phyloP scores from a whole-genome alignment of 352 stramenopile species.

The Aphanomyces cochlioides region DNA sequence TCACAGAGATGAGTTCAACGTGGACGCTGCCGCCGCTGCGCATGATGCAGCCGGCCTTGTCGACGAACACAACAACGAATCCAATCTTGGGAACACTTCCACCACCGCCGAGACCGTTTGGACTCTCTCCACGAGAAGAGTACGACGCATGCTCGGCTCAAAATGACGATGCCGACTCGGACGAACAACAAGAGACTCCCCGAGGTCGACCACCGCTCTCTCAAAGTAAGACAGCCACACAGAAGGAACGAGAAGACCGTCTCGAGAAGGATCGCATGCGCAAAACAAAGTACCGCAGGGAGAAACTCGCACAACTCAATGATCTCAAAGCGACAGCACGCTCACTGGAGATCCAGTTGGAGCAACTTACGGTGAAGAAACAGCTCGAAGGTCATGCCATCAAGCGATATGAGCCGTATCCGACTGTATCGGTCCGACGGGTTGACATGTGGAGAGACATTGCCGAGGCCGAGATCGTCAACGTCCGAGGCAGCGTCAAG shows the following conservation, averaged over 20 bases:
- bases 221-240: neutral
- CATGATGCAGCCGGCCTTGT: neutral
- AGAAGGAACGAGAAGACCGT: neutral
- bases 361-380: neutral
- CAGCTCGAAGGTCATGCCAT: neutral
- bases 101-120: too few species aligned
- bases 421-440: neutral
- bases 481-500: neutral
- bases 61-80: neutral
- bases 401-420: neutral
- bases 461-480: neutral
- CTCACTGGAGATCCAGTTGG: constrained; percentile 4
- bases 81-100: neutral
- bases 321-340: constrained; percentile 7
- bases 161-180: neutral
- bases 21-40: constrained; percentile 8
- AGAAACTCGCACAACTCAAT: constrained; percentile 23
- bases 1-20: neutral
- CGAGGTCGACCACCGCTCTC: neutral
- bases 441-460: neutral
- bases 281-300: constrained; percentile 25
- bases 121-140: too few species aligned
- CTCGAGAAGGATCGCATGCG: constrained; percentile 17
- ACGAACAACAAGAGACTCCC: neutral
- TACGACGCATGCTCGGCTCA: too few species aligned